phyloP scores from a whole-genome alignment of 2,329 filamentous ascomycete genomes.

The Aspergillus cejpii region DNA sequence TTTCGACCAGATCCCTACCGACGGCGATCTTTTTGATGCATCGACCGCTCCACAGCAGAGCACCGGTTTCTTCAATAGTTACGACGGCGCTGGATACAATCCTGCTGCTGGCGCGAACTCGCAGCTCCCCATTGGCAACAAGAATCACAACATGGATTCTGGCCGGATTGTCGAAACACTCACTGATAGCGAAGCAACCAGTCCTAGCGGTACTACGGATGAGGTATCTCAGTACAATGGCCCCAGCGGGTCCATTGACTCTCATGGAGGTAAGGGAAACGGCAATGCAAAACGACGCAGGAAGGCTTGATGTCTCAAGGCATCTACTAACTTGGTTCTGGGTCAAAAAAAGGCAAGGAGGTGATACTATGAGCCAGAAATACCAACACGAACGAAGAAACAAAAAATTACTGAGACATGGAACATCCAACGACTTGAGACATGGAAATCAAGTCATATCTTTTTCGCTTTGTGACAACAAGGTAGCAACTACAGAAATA shows the following conservation, averaged over 20 bases:
- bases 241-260: slow-evolving; percentile 11
- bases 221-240: slow-evolving; percentile 20
- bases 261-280: slow-evolving; percentile 17
- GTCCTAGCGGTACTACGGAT: slow-evolving; percentile 34
- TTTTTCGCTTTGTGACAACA: neutral
- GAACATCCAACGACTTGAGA: neutral
- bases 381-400: neutral
- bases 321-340: slow-evolving; percentile 8
- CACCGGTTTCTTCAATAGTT: slow-evolving; percentile 30
- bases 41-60: slow-evolving; percentile 19
- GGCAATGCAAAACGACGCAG: slow-evolving; percentile 30
- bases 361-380: neutral
- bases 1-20: slow-evolving; percentile 34
- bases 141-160: slow-evolving; percentile 20
- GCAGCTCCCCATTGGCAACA: slow-evolving; percentile 8
- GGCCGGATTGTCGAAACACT: slow-evolving; percentile 39
- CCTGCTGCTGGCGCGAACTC: slow-evolving; percentile 5
- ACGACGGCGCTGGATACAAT: slow-evolving; percentile 23
- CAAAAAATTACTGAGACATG: neutral
- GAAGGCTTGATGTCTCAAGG: slow-evolving; percentile 22
- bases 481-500: neutral
- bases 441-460: neutral
- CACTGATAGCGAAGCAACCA: slow-evolving; percentile 42
- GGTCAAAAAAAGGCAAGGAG: neutral
- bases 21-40: slow-evolving; percentile 30